Conservation (phyloP, 2,329 filamentous ascomycete genomes). For the Neophaeococcomyces mojaviensis region DNA sequence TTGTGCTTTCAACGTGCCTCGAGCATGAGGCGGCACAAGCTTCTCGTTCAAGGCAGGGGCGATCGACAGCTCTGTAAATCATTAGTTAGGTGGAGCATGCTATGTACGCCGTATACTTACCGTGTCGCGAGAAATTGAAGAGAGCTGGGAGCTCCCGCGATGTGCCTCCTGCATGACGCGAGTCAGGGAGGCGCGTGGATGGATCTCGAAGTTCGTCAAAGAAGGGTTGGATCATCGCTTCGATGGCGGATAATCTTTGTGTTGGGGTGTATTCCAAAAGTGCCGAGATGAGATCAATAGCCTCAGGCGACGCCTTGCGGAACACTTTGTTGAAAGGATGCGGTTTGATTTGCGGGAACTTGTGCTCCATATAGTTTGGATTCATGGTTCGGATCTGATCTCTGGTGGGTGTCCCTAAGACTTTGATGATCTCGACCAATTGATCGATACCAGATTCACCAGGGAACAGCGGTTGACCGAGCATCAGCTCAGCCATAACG, state of each 20-base stretch:
- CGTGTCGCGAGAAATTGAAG: constrained; percentile 90
- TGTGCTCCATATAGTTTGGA: constrained; percentile 99
- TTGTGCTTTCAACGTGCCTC: constrained; percentile 62
- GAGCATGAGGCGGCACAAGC: constrained; percentile 78
- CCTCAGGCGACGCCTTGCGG: constrained; percentile 85
- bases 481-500: constrained; percentile 98
- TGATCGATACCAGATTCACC: constrained; percentile 98
- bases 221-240: constrained; percentile 97
- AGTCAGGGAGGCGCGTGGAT: constrained; percentile 85
- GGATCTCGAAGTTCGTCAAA: constrained; percentile 94
- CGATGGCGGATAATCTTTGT: constrained; percentile 83
- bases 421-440: constrained; percentile 98
- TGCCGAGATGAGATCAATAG: constrained; percentile 89
- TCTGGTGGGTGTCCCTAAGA: constrained; percentile 88
- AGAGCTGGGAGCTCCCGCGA: constrained; percentile 75
- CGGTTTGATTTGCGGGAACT: constrained; percentile 99
- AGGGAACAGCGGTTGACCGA: constrained; percentile 94
- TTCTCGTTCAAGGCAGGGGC: constrained; percentile 77
- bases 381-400: constrained; percentile 99
- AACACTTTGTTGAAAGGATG: constrained; percentile 99
- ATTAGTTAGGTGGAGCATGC: constrained; percentile 14
- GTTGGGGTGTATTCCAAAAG: constrained; percentile 96
- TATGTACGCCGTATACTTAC: constrained; percentile 47
- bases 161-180: constrained; percentile 74
- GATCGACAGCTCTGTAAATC: constrained; percentile 78